phyloP scores from a whole-genome alignment of 768 basidiomycete genomes.

The Lentinula aciculospora region DNA sequence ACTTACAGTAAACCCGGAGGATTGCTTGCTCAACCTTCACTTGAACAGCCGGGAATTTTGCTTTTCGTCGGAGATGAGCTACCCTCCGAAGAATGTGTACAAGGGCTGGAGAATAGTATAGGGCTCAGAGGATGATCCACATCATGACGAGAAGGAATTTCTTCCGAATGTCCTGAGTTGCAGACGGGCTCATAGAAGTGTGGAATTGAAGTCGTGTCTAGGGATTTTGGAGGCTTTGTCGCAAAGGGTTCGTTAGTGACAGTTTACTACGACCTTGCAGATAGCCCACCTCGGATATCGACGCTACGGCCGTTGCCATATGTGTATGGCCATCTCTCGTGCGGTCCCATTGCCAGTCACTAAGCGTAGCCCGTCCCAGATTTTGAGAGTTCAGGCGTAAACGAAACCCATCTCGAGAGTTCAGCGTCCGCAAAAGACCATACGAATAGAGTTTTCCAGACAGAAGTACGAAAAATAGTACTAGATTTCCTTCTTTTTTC shows the following conservation, averaged over 20 bases:
- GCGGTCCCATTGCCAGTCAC: background rate
- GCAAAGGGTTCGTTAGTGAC: background rate
- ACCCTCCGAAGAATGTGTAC: background rate
- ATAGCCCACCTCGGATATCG: background rate
- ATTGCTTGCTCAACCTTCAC: background rate
- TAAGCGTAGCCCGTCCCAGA: conserved; percentile 2
- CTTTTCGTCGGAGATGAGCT: background rate
- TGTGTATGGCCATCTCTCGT: background rate
- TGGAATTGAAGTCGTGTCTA: background rate
- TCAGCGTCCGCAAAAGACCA: conserved; percentile 32
- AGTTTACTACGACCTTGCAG: background rate
- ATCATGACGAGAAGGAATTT: background rate
- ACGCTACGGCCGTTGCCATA: background rate
- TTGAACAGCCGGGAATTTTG: background rate
- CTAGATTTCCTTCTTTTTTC: conserved; percentile 25
- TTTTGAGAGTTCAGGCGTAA: conserved; percentile 4
- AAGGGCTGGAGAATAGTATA: background rate
- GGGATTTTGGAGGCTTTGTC: background rate
- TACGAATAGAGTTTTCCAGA: conserved; percentile 43
- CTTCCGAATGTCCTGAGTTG: background rate
- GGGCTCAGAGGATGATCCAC: background rate
- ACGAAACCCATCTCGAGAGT: conserved; percentile 1
- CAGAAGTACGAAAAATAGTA: conserved; percentile 42
- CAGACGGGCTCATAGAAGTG: background rate
- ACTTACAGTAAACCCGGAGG: too few species aligned